Base-by-base conservation (phyloP, 257 asterid genomes). In the Knoxia roxburghii region DNA sequence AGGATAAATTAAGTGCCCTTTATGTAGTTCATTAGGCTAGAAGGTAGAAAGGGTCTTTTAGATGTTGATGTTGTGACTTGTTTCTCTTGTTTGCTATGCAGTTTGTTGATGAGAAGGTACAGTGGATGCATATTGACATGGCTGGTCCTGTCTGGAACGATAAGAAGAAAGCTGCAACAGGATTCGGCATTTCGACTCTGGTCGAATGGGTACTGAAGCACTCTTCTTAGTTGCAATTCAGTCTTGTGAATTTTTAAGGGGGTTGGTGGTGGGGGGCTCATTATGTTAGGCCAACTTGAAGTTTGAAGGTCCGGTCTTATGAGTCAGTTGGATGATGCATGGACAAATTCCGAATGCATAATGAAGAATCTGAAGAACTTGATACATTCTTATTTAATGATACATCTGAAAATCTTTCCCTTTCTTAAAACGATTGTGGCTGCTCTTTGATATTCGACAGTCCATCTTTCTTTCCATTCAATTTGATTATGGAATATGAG, bases 91-190 rank as follows among this genome's bases (percentile, higher is more conserved):
- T 58, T 50, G 40, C 58, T 17, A 23, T 69, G 87, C 95, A 89
- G 98, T 93, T 93, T 85, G 99, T 93, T 26, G 88, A 90, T 50
- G 99, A 90, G 85, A 93, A 90, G 80, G 99, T 90, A 61, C 87
- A 86, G 26, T 93, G 99, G 99, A 80, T 93, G 99, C 99, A 93
- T 54, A 86, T 93, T 13, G 99, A 93, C 87, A 71, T 93, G 76
- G 95, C 96, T 50, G 99, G 95, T 12, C 99, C 97, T 5, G 97
- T 93, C 32, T 88, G 95, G 97, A 85, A 72, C 15, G 90, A 88
- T 0, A 85, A 88, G 76, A 88, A 86, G 86, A 93, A 93, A 72
- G 61, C 58, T 4, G 97, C 95, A 1, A 90, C 98, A 1, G 97
- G 98, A 32, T 93, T 90, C 33, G 98, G 95, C 57, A 75, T 93